A percentile compares a stretch with the other conserved stretches of the same genome.
Evolutionary conservation across 768 basidiomycete genomes (phyloP).

Genomic region (Austroboletus festivus): DNA sequence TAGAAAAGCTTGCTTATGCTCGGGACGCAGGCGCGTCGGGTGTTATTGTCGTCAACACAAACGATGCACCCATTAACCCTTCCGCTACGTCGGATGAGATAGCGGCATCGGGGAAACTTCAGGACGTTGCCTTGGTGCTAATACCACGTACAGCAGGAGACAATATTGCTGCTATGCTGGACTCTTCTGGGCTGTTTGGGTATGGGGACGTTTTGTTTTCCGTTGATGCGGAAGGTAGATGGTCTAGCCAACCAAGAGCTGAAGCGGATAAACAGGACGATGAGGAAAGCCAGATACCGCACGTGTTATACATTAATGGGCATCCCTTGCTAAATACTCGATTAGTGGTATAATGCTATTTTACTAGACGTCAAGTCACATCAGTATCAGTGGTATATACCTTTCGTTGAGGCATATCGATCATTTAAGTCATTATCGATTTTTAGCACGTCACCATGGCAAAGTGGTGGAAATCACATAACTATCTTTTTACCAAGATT

Average conservation of each 20-base stretch:
- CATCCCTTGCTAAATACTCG: constrained; percentile 75
- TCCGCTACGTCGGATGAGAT: constrained; percentile 59
- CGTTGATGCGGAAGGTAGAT: constrained; percentile 41
- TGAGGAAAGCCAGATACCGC: constrained; percentile 35
- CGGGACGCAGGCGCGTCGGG: constrained; percentile 70
- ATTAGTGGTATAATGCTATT: constrained; percentile 48
- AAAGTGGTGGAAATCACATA: no score
- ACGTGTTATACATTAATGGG: constrained; percentile 73
- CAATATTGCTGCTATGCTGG: constrained; percentile 53
- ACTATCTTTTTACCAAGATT: no score
- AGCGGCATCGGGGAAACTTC: constrained; percentile 52
- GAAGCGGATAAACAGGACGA: constrained; percentile 18
- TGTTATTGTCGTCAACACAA: constrained; percentile 69
- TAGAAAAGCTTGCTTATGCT: constrained; percentile 75
- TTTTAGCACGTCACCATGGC: no score
- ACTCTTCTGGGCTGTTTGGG: constrained; percentile 44
- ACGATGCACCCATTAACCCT: constrained; percentile 61
- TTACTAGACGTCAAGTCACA: neutral
- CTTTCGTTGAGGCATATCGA: no score
- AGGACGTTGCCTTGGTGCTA: constrained; percentile 58
- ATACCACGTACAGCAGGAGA: constrained; percentile 52
- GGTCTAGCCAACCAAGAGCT: constrained; percentile 22
- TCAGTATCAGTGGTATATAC: no score
- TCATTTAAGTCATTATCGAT: no score
- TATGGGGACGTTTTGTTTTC: constrained; percentile 50